A percentile compares a stretch with the other conserved stretches of the same genome.
Evolutionary conservation across 2,329 filamentous ascomycete genomes (phyloP).

Genomic region (Dryadomyces quercus-mongolicae): DNA sequence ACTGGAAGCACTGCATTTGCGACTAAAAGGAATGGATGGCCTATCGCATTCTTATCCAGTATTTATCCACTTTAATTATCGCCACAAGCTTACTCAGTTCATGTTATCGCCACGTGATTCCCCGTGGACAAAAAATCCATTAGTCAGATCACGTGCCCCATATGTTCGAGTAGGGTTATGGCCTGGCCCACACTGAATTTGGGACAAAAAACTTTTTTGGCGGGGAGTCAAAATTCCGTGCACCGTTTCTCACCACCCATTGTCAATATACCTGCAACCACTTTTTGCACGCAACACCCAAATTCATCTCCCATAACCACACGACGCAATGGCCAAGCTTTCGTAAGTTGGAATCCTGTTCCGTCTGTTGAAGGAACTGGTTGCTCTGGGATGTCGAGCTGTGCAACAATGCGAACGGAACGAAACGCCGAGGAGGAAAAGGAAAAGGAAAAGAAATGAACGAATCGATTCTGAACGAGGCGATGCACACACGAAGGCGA

Average conservation of each 20-base stretch:
- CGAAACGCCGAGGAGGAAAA: background rate
- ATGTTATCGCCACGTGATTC: background rate
- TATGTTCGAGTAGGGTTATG: slow-evolving; percentile 1
- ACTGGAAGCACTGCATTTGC: background rate
- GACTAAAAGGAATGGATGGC: background rate
- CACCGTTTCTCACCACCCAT: background rate
- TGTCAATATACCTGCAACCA: background rate
- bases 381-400: background rate
- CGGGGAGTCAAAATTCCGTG: slow-evolving; percentile 1
- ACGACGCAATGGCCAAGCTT: slow-evolving; percentile 44
- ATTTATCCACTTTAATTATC: too few relatives aligned
- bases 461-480: background rate
- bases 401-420: background rate
- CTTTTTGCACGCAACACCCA: background rate
- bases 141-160: background rate
- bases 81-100: background rate
- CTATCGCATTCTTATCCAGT: too few relatives aligned
- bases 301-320: slow-evolving; percentile 1
- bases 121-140: background rate
- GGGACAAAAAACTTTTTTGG: slow-evolving; percentile 5
- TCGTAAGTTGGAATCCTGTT: slow-evolving; percentile 35
- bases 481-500: too few relatives aligned
- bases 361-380: background rate
- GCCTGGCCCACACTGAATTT: slow-evolving; percentile 3
- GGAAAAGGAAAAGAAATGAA: background rate